A percentile compares a stretch with the other conserved stretches of the same genome.
Evolutionary conservation across 2,329 filamentous ascomycete species (phyloP).

Genomic region (Colletotrichum sidae): DNA sequence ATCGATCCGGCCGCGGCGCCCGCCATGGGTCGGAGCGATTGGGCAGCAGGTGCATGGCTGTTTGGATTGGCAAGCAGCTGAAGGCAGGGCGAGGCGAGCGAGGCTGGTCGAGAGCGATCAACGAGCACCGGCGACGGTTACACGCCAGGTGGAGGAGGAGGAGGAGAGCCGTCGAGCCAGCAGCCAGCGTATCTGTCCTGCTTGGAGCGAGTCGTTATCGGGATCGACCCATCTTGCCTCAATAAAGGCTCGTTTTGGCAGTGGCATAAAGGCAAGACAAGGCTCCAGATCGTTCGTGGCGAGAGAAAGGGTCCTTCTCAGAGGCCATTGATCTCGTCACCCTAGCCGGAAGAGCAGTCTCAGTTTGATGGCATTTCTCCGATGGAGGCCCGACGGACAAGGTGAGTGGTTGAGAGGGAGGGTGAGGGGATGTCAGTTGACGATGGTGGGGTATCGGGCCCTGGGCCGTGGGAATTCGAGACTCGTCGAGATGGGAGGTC

Average conservation of each 20-base stretch:
- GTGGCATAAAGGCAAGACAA: slow-evolving; percentile 1
- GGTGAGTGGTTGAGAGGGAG: slow-evolving; percentile 34
- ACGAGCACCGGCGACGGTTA: slow-evolving; percentile 25
- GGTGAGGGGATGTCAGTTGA: slow-evolving; percentile 38
- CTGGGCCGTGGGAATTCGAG: slow-evolving; percentile 24
- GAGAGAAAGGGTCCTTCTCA: slow-evolving; percentile 5
- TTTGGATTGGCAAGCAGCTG: slow-evolving; percentile 33
- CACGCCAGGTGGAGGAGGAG: slow-evolving; percentile 21
- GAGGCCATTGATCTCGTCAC: slow-evolving; percentile 26
- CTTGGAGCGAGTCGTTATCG: slow-evolving; percentile 22
- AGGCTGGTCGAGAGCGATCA: slow-evolving; percentile 23
- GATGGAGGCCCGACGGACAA: slow-evolving; percentile 32
- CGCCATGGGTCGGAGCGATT: slow-evolving; percentile 29
- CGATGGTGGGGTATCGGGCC: slow-evolving; percentile 30
- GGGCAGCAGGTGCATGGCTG: slow-evolving; percentile 30
- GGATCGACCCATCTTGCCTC: slow-evolving; percentile 27
- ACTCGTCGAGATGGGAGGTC: slow-evolving; percentile 36
- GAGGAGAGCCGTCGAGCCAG: slow-evolving; percentile 9
- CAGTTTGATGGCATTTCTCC: slow-evolving; percentile 34
- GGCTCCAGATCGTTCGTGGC: slow-evolving; percentile 13
- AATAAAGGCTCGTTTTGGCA: background rate
- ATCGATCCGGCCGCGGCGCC: slow-evolving; percentile 26
- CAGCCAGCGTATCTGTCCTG: slow-evolving; percentile 3
- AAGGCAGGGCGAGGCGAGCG: slow-evolving; percentile 38
- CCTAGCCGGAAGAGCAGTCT: slow-evolving; percentile 27